phyloP scores from a whole-genome alignment of 129 eudicot species.

The Artemisia argyi region DNA sequence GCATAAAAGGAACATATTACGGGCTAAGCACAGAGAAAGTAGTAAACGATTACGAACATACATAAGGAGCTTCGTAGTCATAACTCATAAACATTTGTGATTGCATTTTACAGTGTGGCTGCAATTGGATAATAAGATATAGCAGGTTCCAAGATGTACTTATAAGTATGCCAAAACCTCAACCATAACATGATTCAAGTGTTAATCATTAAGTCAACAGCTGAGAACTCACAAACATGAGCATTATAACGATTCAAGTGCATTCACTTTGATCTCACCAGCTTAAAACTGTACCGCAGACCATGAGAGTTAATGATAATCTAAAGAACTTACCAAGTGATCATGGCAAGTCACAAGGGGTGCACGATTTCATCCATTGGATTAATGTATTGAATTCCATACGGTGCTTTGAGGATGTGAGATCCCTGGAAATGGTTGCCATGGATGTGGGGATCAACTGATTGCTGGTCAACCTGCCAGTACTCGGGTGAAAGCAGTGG shows the following conservation, averaged over 20 bases:
- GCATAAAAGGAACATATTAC: too few species aligned
- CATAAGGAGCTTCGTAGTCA: not conserved
- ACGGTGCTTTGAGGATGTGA: conserved; percentile 27
- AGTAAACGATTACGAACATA: not conserved
- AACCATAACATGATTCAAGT: conserved; percentile 5
- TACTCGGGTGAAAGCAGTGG: conserved; percentile 45
- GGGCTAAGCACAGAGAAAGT: not conserved
- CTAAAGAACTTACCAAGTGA: conserved; percentile 8
- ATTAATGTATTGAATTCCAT: conserved; percentile 23
- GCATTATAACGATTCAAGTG: not conserved
- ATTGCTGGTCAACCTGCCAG: conserved; percentile 58
- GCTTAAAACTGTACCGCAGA: conserved; percentile 3
- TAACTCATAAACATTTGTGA: not conserved
- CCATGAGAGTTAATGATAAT: conserved; percentile 9
- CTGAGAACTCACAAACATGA: not conserved
- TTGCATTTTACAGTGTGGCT: not conserved
- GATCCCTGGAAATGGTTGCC: conserved; percentile 42
- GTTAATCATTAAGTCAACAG: conserved; percentile 16
- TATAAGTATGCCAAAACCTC: conserved; percentile 24
- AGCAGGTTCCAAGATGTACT: conserved; percentile 8
- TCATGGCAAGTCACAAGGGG: conserved; percentile 29
- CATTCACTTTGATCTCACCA: not conserved
- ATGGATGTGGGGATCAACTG: conserved; percentile 29
- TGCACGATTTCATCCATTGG: conserved; percentile 33
- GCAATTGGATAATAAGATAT: not conserved